Percentiles rank a stretch among this genome's conserved stretches.
phyloP scores from a whole-genome alignment of 176 grass and related monocot species.

The Aegilops speltoides region DNA sequence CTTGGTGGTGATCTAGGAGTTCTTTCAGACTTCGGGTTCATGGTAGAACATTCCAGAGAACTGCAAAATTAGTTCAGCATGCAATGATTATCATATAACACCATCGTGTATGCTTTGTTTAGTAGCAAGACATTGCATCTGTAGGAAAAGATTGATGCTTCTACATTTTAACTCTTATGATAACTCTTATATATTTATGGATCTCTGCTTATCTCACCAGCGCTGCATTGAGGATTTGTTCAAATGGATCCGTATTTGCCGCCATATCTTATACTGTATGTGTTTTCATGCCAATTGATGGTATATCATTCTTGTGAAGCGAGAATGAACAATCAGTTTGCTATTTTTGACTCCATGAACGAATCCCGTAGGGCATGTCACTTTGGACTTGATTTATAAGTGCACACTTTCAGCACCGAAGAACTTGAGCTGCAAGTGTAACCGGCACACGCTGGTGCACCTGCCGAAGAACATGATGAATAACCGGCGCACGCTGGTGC shows the following conservation, averaged over 20 bases:
- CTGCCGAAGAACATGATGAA: too few relatives aligned
- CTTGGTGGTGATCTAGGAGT: not conserved
- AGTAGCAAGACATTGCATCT: slow-evolving; percentile 1
- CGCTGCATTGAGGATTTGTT: not conserved
- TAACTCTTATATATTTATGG: not conserved
- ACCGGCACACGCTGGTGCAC: not conserved
- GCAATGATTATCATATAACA: not conserved
- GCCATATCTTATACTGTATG: not conserved
- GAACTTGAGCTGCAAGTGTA: not conserved
- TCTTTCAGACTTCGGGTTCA: not conserved
- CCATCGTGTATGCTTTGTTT: not conserved
- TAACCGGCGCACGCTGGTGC: too few relatives aligned
- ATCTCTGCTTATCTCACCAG: not conserved
- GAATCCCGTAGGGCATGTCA: not conserved
- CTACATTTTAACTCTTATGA: not conserved
- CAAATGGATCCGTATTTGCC: not conserved
- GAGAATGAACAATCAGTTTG: not conserved
- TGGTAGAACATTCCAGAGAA: not conserved
- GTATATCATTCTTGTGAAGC: not conserved
- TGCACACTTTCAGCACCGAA: not conserved
- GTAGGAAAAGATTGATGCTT: not conserved
- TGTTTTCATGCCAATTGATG: not conserved
- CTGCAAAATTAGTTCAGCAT: not conserved
- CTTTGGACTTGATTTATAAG: not conserved
- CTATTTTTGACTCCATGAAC: not conserved